Evolutionary conservation across 2,329 filamentous ascomycete species (phyloP).

Genomic region (Sporothrix euskadiensis): DNA sequence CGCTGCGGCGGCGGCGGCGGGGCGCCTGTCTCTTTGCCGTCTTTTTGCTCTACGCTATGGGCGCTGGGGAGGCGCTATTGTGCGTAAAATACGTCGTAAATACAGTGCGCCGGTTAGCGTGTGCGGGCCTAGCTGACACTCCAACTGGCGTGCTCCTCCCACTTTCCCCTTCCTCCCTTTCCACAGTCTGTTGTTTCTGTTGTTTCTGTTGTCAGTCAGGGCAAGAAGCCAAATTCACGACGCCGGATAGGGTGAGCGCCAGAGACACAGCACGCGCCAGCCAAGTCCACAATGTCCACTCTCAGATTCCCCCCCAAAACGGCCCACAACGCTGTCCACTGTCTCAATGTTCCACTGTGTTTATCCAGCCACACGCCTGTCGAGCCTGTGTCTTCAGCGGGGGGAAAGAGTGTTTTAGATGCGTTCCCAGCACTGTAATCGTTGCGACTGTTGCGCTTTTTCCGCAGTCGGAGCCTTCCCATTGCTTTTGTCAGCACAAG

Average conservation of each 20-base stretch:
- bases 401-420: not conserved
- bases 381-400: not conserved
- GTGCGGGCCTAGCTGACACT: not conserved
- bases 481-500: constrained; percentile 14
- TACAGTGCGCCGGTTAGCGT: constrained; percentile 9
- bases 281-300: not conserved
- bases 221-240: not conserved
- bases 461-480: not conserved
- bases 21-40: not conserved
- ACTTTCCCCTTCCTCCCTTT: not conserved
- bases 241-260: not conserved
- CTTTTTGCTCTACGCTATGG: not conserved
- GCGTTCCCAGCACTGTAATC: not conserved
- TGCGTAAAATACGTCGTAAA: constrained; percentile 7
- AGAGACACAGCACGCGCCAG: constrained; percentile 6
- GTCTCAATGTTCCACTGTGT: not conserved
- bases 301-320: not conserved
- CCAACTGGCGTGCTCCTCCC: not conserved
- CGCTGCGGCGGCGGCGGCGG: not conserved
- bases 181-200: not conserved
- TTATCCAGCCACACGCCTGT: constrained; percentile 13
- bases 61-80: not conserved
- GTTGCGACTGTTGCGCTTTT: too few relatives aligned
- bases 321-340: not conserved
- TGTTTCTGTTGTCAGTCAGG: not conserved